Evolutionary conservation across 306 rosid genomes (phyloP).

Genomic region (Astragalus glycyphyllos): DNA sequence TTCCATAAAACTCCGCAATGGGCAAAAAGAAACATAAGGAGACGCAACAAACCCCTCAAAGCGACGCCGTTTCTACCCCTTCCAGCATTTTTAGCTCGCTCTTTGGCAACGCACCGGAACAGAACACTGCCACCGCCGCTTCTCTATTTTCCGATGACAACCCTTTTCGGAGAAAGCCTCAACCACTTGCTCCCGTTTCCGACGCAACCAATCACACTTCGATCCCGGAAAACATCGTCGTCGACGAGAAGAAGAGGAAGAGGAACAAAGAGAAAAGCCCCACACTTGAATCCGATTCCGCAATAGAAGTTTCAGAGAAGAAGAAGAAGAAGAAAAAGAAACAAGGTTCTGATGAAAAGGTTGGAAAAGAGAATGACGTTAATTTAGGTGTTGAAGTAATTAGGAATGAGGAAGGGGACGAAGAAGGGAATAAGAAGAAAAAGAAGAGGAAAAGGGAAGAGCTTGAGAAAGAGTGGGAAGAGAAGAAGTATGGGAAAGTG

Average conservation of each 20-base stretch:
- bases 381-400: constrained; percentile 11
- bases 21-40: constrained; percentile 60
- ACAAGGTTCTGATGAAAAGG: constrained; percentile 24
- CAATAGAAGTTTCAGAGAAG: constrained; percentile 48
- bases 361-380: neutral
- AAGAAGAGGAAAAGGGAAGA: constrained; percentile 91
- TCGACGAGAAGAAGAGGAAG: constrained; percentile 50
- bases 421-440: constrained; percentile 40
- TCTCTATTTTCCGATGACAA: constrained; percentile 79
- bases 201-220: constrained; percentile 17
- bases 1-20: constrained; percentile 48
- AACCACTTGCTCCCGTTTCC: constrained; percentile 19
- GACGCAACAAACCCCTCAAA: constrained; percentile 32
- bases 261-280: constrained; percentile 46
- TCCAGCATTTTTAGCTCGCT: constrained; percentile 61
- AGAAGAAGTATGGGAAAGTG: constrained; percentile 63
- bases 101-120: constrained; percentile 54
- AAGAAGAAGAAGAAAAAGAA: constrained; percentile 57
- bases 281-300: constrained; percentile 20
- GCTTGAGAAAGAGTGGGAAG: constrained; percentile 84
- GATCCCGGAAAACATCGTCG: constrained; percentile 8
- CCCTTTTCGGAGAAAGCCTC: constrained; percentile 65
- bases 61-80: constrained; percentile 49
- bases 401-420: neutral
- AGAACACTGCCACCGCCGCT: constrained; percentile 32